Base-by-base conservation (phyloP, 306 rosid genomes). In the Clitoria ternatea region DNA sequence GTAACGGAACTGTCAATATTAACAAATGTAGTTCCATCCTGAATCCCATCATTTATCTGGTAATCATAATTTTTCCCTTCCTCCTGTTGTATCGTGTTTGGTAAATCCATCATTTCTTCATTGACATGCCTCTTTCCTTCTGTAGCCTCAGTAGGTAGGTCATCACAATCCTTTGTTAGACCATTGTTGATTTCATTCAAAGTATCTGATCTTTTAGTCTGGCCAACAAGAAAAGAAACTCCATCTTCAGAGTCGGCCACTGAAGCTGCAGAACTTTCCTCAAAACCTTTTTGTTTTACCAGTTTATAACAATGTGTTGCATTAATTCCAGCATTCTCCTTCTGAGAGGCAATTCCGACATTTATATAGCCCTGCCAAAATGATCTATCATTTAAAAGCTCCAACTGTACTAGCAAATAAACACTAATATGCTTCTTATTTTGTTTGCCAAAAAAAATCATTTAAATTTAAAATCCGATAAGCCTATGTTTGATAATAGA, bases 221-320 rank as follows among this genome's bases (percentile, higher is more conserved):
- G 94, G 40, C 96, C 96, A 50, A 82, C 85, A 77, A 89, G 86
- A 82, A 83, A 87, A 61, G 90, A 89, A 88, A 91, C 96, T 70
- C 96, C 99, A 78, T 89, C 99, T 86, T 95, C 99, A 32, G 96
- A 87, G 75, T 86, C 96, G 44, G 90, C 96, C 81, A 85, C 62
- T 5, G 93, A 86, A 71, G 87, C 87, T 48, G 88, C 81, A 17
- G 87, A 85, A 71, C 71, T 71, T 53, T 85, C 87, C 52, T 82
- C 92, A 22, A 83, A 76, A 56, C 66, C 82, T 59, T 87, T 88
- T 76, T 85, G 96, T 74, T 83, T 80, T 22, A 85, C 85, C 69
- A 86, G 87, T 55, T 85, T 86, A 72, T 78, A 89, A 77, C 85
- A 79, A 55, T 84, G 84, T 55, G 73, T 82, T 42, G 86, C 73